Evolutionary conservation across 352 stramenopile genomes (phyloP), one percentile per base, ranked within the genome.

Genomic region (Pythium myriotylum): DNA sequence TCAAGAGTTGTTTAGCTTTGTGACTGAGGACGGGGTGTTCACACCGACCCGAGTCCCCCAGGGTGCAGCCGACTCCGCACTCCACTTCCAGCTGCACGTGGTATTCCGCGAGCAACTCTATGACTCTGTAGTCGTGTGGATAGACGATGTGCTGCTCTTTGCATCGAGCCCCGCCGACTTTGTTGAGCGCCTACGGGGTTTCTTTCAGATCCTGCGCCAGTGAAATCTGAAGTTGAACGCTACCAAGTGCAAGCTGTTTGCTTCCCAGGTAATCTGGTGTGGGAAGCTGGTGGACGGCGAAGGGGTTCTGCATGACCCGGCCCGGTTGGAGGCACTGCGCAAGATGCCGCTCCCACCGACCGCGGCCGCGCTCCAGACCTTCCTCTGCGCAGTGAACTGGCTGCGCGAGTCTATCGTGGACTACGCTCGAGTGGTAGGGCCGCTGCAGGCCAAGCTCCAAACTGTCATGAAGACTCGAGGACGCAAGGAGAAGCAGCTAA

Each of bases 1-100:
- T 22, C 57, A 60, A 24, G 59, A 72, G 32, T 24, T 59, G 17
- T 65, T 65, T 22, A 62, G 23, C 16, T 62, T 73, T 43, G 10
- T 73, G 4, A 65, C 59, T 1, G 48, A 65, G 14, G 47, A 68
- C 23, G 65, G 65, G 0, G 54, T 69, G 0, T 64, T 66, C 23
- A 68, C 59, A 24, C 66, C 66, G 6, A 62, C 35, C 6, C 27
- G 66, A 3, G 65, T 74, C 35, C 50, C 47, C 3, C 53, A 58
- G 23, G 61, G 61, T 1, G 43, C 33, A 14, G 8, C 19, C 12
- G 57, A 64, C 32, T 24, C 17, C 4, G 57, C 47, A 1, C 24
- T 45, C 1, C 37, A 64, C 14, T 45, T 52, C 39, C 57, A 64
- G 33, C 1, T 16, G 22, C 33, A 57, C n/a, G 16, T 20, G 0